A percentile compares a stretch with the other conserved stretches of the same genome.
Conservation (phyloP, 1,284 basidiomycete genomes). For the Trichosporon sp. region DNA sequence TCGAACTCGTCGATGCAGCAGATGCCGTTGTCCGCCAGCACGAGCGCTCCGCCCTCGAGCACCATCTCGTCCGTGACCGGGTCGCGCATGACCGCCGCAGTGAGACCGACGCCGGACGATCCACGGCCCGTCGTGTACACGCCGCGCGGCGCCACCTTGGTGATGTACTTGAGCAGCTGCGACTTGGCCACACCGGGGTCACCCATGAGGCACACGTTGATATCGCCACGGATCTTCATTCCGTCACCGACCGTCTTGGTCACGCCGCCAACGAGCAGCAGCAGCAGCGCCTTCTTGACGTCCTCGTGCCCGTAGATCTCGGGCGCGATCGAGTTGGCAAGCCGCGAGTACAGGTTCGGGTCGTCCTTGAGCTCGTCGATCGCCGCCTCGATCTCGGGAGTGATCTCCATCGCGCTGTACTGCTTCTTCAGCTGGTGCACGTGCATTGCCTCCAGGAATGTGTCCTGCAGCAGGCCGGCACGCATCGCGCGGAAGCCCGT, state of each 20-base stretch:
- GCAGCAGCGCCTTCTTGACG: slow-evolving; percentile 93
- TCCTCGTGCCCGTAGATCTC: slow-evolving; percentile 98
- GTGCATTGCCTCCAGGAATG: slow-evolving; percentile 88
- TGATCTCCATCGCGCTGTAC: slow-evolving; percentile 89
- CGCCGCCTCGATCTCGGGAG: slow-evolving; percentile 71
- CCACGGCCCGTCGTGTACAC: slow-evolving; percentile 98
- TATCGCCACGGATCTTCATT: slow-evolving; percentile 97
- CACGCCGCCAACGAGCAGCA: slow-evolving; percentile 92
- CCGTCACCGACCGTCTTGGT: slow-evolving; percentile 93
- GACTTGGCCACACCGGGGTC: slow-evolving; percentile 99
- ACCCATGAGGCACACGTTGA: slow-evolving; percentile 98
- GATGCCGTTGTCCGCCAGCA: slow-evolving; percentile 97
- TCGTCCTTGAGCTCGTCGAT: slow-evolving; percentile 71
- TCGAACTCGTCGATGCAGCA: slow-evolving; percentile 99
- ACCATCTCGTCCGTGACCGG: slow-evolving; percentile 99
- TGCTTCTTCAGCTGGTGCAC: slow-evolving; percentile 96
- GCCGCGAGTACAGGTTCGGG: slow-evolving; percentile 66
- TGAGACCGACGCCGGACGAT: slow-evolving; percentile 95
- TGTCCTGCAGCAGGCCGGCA: slow-evolving; percentile 93
- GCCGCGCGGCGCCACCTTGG: slow-evolving; percentile 94
- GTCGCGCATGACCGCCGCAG: slow-evolving; percentile 98
- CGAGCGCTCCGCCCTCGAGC: slow-evolving; percentile 95
- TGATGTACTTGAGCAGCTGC: slow-evolving; percentile 95
- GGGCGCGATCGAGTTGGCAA: slow-evolving; percentile 73
- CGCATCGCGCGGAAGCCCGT: slow-evolving; percentile 83